Evolutionary conservation across 805 yeast species (phyloP), one percentile per base, ranked within the genome.

Genomic region (Zygotorulaspora danielsina): DNA sequence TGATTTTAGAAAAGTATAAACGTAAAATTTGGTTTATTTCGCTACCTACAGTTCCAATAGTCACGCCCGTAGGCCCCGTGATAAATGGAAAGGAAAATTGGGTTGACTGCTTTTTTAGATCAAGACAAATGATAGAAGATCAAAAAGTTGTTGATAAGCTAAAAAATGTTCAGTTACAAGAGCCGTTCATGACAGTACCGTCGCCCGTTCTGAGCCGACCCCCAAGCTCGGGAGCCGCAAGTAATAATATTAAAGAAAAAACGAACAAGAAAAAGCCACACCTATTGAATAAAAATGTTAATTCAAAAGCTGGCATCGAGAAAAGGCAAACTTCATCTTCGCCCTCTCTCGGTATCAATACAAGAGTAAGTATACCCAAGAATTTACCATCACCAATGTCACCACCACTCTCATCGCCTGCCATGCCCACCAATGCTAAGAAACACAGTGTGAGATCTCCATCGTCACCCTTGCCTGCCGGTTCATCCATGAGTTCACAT

Each of bases 91-190:
- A 66, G 4, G 70, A 74, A 32, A 72, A 76, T 3, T 83, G 90
- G 90, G 79, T 83, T 10, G 83, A 80, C 34, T 74, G 87, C 36
- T 67, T 83, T 42, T 64, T 83, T 47, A 73, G 74, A 47, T 84
- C 87, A 2, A 79, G 81, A 49, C 78, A 79, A 34, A 52, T 79
- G 51, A 63, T 75, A 33, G 70, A 56, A 54, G 62, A 51, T n/a
- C 44, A 48, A 25, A 38, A 37, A 18, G 11, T 45, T 18, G 28
- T 35, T 10, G 39, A 46, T 10, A 38, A 38, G 16, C 32, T 52
- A 13, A 33, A 38, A 8, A 39, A 41, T 5, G 41, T 51, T 15
- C 28, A 38, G 6, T 12, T 50, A 22, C 41, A 19, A 7, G 30
- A 49, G 13, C n/a, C 36, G n/a, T 9, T 34, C 13, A 33, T 38